phyloP scores from a whole-genome alignment of 164 flowering plant species.

The Liquidambar formosana region DNA sequence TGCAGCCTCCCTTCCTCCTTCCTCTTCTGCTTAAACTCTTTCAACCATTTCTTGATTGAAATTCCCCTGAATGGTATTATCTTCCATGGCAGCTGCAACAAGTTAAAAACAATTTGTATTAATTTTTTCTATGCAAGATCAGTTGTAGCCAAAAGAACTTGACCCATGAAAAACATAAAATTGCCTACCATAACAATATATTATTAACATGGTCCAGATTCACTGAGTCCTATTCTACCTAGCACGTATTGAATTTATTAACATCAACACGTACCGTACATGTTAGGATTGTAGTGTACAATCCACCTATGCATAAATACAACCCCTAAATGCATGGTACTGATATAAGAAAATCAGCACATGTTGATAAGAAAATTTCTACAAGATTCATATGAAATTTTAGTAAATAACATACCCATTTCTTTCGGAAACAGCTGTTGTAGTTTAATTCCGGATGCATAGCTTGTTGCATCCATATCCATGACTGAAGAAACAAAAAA shows the following conservation, averaged over 20 bases:
- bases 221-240: no score
- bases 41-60: slow-evolving; percentile 82
- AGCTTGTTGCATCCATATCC: slow-evolving; percentile 98
- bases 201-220: no score
- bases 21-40: slow-evolving; percentile 67
- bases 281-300: no score
- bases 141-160: no score
- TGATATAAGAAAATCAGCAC: no score
- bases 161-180: background rate
- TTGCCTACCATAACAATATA: background rate
- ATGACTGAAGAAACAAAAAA: slow-evolving; percentile 52
- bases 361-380: no score
- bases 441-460: slow-evolving; percentile 96
- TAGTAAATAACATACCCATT: slow-evolving; percentile 52
- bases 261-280: no score
- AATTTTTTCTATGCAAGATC: no score
- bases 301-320: no score
- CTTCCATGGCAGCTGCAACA: slow-evolving; percentile 60
- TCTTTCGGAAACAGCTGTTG: slow-evolving; percentile 59
- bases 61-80: slow-evolving; percentile 49
- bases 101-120: background rate
- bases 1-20: slow-evolving; percentile 77
- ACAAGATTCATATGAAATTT: background rate
- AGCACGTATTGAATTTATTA: no score
- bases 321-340: no score